Base-by-base conservation (phyloP, 768 basidiomycete species). In the Boletellus emodensis region DNA sequence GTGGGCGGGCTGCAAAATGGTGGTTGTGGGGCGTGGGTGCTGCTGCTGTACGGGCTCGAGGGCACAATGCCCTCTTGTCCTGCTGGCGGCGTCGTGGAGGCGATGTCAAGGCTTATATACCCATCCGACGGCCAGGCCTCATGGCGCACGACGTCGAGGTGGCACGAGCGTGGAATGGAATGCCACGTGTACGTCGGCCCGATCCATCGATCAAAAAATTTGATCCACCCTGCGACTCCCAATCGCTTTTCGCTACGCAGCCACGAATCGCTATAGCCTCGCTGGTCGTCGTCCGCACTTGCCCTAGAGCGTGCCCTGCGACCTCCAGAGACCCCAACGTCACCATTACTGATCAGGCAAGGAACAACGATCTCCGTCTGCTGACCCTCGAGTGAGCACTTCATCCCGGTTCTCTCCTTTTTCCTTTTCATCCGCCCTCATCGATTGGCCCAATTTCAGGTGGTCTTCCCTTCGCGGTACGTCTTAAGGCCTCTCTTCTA, bases 281-380 rank as follows among this genome's bases (percentile, higher is more conserved):
- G 57, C 62, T 58, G 55, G 62, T 64, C 61, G 30, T 30, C 30
- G 30, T 30, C 14, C 34, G 48, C 44, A 57, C 48, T 51, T 55
- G 59, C 52, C 52, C 30, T 30, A 30, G 30, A 30, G 30, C 30
- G 30, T 30, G 30, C 30, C 30, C 9, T 30, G 30, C 30, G 52
- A 52, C 77, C 60, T 64, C 44, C 71, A 71, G 71, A 71, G 68
- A 57, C 66, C 52, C 46, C 46, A 63, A 59, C 52, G 67, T 70
- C 81, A 87, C 64, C 67, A 88, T 87, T 85, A 75, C 80, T 81
- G 81, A 81, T 80, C 84, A 86, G 67, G 72, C 75, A 77, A 80
- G 82, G 75, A 87, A 87, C 73, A 78, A 71, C 70, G 86, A 89
- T 76, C 83, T 89, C 68, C 86, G 87, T 77, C 76, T 87, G 68